Evolutionary conservation across 768 basidiomycete genomes (phyloP).

Genomic region (Kwoniella sp.): DNA sequence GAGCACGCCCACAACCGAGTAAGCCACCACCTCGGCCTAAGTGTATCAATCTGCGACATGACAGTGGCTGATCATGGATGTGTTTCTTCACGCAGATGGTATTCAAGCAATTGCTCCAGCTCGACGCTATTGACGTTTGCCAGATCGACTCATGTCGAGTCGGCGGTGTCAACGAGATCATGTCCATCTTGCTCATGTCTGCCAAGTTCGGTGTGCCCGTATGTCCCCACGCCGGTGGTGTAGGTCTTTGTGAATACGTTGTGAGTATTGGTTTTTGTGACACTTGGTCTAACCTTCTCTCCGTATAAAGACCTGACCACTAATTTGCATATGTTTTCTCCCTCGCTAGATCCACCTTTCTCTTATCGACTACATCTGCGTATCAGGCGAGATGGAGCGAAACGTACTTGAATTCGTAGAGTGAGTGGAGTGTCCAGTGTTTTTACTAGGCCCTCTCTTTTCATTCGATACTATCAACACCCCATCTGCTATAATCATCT

Average conservation of each 20-base stretch:
- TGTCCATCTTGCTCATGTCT: conserved; percentile 84
- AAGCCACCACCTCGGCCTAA: conserved; percentile 7
- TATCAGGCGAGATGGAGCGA: conserved; percentile 88
- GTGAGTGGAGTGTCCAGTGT: conserved; percentile 30
- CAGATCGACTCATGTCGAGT: conserved; percentile 94
- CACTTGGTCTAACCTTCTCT: neutral
- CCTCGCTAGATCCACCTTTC: conserved; percentile 59
- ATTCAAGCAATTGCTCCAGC: conserved; percentile 90
- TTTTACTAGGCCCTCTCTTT: too few species aligned
- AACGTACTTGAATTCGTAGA: conserved; percentile 73
- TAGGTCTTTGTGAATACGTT: conserved; percentile 89
- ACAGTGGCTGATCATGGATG: neutral
- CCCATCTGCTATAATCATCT: neutral
- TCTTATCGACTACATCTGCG: conserved; percentile 87
- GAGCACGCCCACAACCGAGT: conserved; percentile 85
- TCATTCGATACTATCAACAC: neutral
- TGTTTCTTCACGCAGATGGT: conserved; percentile 48
- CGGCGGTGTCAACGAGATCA: conserved; percentile 90
- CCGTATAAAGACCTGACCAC: neutral
- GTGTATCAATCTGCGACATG: neutral
- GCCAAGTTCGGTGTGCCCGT: conserved; percentile 87
- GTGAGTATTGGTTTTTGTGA: conserved; percentile 57
- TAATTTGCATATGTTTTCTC: neutral
- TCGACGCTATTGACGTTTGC: conserved; percentile 86
- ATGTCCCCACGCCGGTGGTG: conserved; percentile 92